Evolutionary conservation across 495 filamentous ascomycete species (phyloP), one percentile per base, ranked within the genome.

Genomic region (Tuber melanosporum): DNA sequence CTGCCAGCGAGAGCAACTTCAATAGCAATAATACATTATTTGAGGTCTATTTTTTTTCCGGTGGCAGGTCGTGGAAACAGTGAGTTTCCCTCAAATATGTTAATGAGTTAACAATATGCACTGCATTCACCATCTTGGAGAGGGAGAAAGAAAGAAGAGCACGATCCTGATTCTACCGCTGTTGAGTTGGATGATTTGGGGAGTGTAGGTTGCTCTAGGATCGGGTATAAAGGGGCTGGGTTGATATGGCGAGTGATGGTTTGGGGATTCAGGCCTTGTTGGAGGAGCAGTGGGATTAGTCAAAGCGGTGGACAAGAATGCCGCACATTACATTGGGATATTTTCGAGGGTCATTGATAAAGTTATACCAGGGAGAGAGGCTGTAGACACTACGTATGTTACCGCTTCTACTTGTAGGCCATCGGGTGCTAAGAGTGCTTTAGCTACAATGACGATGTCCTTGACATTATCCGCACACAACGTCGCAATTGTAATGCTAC

Each of bases 361-460:
- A 71, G 87, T 93, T 45, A 90, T 99, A 89, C 95, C 95, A 0
- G 32, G 32, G 32, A 87, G 88, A 74, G 92, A 94, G 71, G 91
- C 90, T 6, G 88, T 86, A 71, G 93, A 95, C 77, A 87, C 94
- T 78, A 92, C 90, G 90, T 94, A 90, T 73, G 91, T 79, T 71
- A 41, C 32, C 57, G 57, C 43, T 75, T 81, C 20, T 71, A 43
- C 70, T 45, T 20, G 36, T 76, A 83, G 70, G 17, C 26, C 75
- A 43, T 32, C 76, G 77, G 57, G 75, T 73, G 74, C 36, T 71
- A 43, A 73, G 36, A 45, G 17, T 15, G 19, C 7, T 41, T 7
- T 79, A 94, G 92, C 57, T 98, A 96, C 87, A 98, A 98, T 84
- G 94, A 97, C 80, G 95, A 99, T 84, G 96, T 99, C 22, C 88